A percentile compares a stretch with the other conserved stretches of the same genome.
phyloP scores from a whole-genome alignment of 805 yeast genomes.

The Candida manassasensis region DNA sequence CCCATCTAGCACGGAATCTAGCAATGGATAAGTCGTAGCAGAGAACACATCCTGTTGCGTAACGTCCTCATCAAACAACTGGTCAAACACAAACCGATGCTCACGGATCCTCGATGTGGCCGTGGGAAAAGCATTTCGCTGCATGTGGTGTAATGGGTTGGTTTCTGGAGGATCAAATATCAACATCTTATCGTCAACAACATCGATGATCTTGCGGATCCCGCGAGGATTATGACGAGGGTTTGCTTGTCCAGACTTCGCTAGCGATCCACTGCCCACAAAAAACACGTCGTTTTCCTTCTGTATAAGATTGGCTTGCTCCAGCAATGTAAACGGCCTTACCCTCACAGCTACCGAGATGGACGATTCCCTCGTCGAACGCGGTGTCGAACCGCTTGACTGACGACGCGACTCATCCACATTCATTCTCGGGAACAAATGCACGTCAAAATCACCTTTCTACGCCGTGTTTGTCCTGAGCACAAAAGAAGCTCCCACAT shows the following conservation, averaged over 20 bases:
- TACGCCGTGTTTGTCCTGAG: no score
- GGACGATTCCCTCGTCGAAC: constrained; percentile 44
- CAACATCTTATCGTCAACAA: constrained; percentile 80
- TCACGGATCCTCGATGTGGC: constrained; percentile 53
- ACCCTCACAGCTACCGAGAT: constrained; percentile 77
- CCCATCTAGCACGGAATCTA: constrained; percentile 76
- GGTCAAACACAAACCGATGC: constrained; percentile 78
- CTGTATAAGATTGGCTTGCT: constrained; percentile 44
- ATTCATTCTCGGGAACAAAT: no score
- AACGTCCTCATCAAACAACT: constrained; percentile 61
- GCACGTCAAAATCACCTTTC: no score
- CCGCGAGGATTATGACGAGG: constrained; percentile 39
- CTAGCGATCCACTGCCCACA: constrained; percentile 52
- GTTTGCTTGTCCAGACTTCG: constrained; percentile 8
- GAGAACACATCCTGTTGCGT: constrained; percentile 65
- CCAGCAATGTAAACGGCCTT: constrained; percentile 70
- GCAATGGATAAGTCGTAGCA: constrained; percentile 63
- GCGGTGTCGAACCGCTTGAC: no score
- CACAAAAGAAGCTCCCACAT: no score
- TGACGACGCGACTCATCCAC: no score
- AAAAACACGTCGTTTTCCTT: constrained; percentile 37
- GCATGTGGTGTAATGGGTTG: constrained; percentile 55
- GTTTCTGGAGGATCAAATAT: constrained; percentile 81
- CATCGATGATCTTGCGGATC: constrained; percentile 65
- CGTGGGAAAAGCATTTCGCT: constrained; percentile 38